These are phyloP conservation scores for Lachnellula hyalina DNA, from an alignment of 2,329 filamentous ascomycete genomes.

Conservation along the genomic window DNA sequence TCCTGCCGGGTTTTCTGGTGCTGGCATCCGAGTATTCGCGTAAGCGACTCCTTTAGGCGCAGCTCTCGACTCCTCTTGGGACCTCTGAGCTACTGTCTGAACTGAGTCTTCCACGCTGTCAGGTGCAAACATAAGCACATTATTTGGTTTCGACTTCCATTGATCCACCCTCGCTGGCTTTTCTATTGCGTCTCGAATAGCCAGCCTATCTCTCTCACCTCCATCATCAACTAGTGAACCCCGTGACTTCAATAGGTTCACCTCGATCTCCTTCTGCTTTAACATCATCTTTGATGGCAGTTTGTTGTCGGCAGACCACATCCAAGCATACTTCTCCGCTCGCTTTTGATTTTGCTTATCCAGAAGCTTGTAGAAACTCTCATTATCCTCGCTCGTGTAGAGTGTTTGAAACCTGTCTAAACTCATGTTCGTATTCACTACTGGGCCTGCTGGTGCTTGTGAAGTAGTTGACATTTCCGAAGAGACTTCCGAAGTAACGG, in stretches of 20 bases:
- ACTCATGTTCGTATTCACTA: constrained; percentile 71
- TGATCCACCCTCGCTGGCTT: constrained; percentile 71
- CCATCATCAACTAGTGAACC: constrained; percentile 50
- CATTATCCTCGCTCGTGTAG: constrained; percentile 97
- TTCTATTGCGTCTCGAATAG: constrained; percentile 62
- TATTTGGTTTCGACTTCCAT: constrained; percentile 71
- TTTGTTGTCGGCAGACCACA: constrained; percentile 83
- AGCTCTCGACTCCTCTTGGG: constrained; percentile 66
- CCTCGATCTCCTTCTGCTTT: constrained; percentile 58
- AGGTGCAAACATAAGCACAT: constrained; percentile 80
- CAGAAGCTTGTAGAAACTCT: constrained; percentile 87
- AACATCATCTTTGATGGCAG: constrained; percentile 75
- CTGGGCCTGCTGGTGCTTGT: constrained; percentile 36
- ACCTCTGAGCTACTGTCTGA: constrained; percentile 60
- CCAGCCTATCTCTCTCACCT: constrained; percentile 49
- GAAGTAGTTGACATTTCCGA: constrained; percentile 34
- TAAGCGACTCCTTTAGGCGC: constrained; percentile 75
- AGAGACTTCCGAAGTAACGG: constrained; percentile 39
- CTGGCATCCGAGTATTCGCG: constrained; percentile 74
- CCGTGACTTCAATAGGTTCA: constrained; percentile 42
- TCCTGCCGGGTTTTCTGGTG: constrained; percentile 35
- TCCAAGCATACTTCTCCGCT: constrained; percentile 80
- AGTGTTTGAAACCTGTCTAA: constrained; percentile 82
- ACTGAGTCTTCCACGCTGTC: constrained; percentile 56
- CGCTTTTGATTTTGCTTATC: constrained; percentile 85